Percentiles rank a stretch among this genome's conserved stretches.
Conservation (phyloP, 2,329 filamentous ascomycete species). For the Uncinocarpus reesii region DNA sequence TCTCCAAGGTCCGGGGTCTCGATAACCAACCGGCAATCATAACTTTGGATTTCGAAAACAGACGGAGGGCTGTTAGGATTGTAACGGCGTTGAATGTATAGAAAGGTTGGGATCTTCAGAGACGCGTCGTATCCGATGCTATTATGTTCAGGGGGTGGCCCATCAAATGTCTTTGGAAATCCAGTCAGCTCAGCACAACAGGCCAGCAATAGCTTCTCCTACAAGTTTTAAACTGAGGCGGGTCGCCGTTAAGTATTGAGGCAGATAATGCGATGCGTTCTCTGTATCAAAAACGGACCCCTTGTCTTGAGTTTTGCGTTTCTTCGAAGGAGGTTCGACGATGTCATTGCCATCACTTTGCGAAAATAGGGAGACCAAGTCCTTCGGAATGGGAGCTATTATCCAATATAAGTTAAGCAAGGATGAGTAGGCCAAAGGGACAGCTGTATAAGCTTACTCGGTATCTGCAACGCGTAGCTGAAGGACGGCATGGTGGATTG, state of each 20-base stretch:
- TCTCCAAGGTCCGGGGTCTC: not conserved
- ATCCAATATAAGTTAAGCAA: not conserved
- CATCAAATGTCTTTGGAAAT: constrained; percentile 18
- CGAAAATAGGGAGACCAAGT: not conserved
- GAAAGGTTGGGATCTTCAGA: not conserved
- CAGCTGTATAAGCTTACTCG: too few species aligned
- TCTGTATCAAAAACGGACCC: not conserved
- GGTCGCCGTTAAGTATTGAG: constrained; percentile 26
- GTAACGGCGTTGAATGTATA: not conserved
- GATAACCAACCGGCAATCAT: not conserved
- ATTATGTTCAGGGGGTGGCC: not conserved
- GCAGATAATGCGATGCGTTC: not conserved
- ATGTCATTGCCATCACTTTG: not conserved
- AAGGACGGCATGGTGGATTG: too few species aligned
- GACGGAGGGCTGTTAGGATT: not conserved
- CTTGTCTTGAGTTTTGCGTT: not conserved
- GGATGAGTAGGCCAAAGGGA: not conserved
- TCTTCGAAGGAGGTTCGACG: not conserved
- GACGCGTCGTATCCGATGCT: not conserved
- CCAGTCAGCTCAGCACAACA: constrained; percentile 12
- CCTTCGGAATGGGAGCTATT: not conserved
- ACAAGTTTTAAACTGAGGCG: constrained; percentile 27
- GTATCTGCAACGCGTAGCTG: too few species aligned
- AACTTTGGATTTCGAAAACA: not conserved
- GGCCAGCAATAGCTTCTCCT: constrained; percentile 11